Base-by-base conservation (phyloP, 1,139 yeast genomes). In the Hyphopichia buzzinii region DNA sequence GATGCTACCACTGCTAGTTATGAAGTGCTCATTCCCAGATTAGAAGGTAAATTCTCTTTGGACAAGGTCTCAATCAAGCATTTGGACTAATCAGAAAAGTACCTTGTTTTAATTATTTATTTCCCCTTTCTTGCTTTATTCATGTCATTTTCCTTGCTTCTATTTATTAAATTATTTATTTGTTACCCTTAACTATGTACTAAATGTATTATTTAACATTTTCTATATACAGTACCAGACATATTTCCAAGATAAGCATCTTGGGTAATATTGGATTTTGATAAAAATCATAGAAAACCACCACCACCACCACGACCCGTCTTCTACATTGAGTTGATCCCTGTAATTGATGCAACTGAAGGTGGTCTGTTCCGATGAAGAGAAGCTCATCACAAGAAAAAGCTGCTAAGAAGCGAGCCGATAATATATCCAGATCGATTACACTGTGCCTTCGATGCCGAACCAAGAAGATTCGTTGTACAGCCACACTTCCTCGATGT, bases 371-470 rank as follows among this genome's bases (percentile, higher is more conserved):
- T n/a, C n/a, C n/a, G 10, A 19, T 19, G 23, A 19, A 19, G 10
- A 19, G 23, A 19, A 19, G 8, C 10, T 10, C 10, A 7, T 19
- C 23, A 7, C 23, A 19, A 19, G 23, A 27, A 15, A 13, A 13
- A 15, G n/a, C 11, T 13, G 16, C 8, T 4, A 27, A 27, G 12
- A 27, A 11, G 13, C 13, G 8, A 6, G 14, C 10, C 13, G 8
- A 8, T 16, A 58, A 57, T 5, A 67, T 77, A 10, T 62, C 81
- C 2, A 52, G 85, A 38, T 68, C 84, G 0, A 81, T 84, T 15
- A 77, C 88, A 1, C 95, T 96, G 1, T 89, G 97, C 53, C 84
- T 81, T 49, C 66, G 96, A 37, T 89, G 97, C 50, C 73, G 96
- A 17, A 56, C 68, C 39, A 82, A 87, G 52, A 89, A 89, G 59